These are phyloP conservation scores for Penicillium alfredii DNA, from an alignment of 495 filamentous ascomycete genomes.

Conservation along the genomic window DNA sequence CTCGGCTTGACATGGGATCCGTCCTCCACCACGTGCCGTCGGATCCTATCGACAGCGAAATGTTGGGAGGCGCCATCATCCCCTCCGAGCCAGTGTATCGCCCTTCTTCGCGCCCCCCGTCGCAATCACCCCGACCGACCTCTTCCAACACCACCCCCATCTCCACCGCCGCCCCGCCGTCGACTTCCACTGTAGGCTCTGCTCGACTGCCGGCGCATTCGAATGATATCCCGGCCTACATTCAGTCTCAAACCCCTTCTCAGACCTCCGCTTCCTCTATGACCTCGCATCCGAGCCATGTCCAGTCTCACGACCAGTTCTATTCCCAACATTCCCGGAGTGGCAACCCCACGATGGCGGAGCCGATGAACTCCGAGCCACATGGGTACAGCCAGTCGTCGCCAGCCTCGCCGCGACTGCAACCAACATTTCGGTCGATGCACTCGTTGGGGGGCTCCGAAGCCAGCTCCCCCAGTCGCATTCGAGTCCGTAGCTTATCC, in stretches of 20 bases:
- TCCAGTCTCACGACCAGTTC: slow-evolving; percentile 16
- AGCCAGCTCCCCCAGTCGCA: slow-evolving; percentile 63
- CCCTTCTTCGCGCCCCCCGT: slow-evolving; percentile 21
- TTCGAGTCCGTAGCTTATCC: slow-evolving; percentile 76
- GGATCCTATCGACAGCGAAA: slow-evolving; percentile 42
- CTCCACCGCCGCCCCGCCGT: slow-evolving; percentile 37
- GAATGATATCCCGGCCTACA: slow-evolving; percentile 40
- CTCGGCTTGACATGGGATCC: slow-evolving; percentile 40
- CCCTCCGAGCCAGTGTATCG: slow-evolving; percentile 36
- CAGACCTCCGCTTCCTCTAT: slow-evolving; percentile 22
- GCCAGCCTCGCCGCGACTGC: slow-evolving; percentile 48
- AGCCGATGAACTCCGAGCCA: slow-evolving; percentile 13
- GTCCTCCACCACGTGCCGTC: slow-evolving; percentile 43
- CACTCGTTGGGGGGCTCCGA: slow-evolving; percentile 47
- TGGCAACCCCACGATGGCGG: slow-evolving; percentile 10
- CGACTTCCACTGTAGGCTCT: slow-evolving; percentile 31
- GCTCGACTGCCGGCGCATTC: slow-evolving; percentile 29
- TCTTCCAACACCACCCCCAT: slow-evolving; percentile 37
- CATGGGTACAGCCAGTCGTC: slow-evolving; percentile 25
- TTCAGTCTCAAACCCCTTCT: slow-evolving; percentile 27
- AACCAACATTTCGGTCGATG: slow-evolving; percentile 47
- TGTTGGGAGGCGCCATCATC: slow-evolving; percentile 46
- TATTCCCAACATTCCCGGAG: slow-evolving; percentile 9
- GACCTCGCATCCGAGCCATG: slow-evolving; percentile 28
- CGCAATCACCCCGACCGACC: slow-evolving; percentile 17